phyloP scores from a whole-genome alignment of 1,139 yeast genomes.

The Nadsonia commutata region DNA sequence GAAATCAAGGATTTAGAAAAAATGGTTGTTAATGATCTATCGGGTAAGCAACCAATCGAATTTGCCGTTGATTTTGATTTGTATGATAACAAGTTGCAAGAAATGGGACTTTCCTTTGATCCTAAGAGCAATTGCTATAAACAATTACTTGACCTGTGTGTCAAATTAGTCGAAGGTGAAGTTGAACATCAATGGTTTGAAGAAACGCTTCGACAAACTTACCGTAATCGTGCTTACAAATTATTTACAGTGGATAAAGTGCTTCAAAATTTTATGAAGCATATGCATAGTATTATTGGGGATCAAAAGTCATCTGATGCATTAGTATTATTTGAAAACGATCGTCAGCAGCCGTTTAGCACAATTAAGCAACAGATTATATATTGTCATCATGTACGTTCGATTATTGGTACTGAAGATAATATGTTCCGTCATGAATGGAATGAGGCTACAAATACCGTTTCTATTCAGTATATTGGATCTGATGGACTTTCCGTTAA shows the following conservation, averaged over 20 bases:
- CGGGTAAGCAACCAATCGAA: slow-evolving; percentile 44
- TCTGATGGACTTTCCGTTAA: slow-evolving; percentile 10
- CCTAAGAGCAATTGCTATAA: slow-evolving; percentile 56
- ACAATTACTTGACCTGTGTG: slow-evolving; percentile 62
- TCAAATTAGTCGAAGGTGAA: slow-evolving; percentile 73
- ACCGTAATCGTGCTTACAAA: slow-evolving; percentile 83
- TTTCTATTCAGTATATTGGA: slow-evolving; percentile 74
- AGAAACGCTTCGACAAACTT: slow-evolving; percentile 89
- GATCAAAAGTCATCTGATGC: slow-evolving; percentile 78
- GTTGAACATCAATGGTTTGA: slow-evolving; percentile 93
- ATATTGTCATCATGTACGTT: slow-evolving; percentile 77
- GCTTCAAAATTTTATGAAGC: slow-evolving; percentile 78
- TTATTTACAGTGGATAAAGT: slow-evolving; percentile 89
- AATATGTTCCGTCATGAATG: slow-evolving; percentile 81
- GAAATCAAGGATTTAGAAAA: slow-evolving; percentile 61
- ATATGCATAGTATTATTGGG: slow-evolving; percentile 63
- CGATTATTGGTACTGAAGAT: slow-evolving; percentile 70
- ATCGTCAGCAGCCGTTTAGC: slow-evolving; percentile 38
- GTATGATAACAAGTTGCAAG: slow-evolving; percentile 67
- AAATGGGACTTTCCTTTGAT: slow-evolving; percentile 58
- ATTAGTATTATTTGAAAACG: slow-evolving; percentile 66
- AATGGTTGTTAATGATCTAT: slow-evolving; percentile 56
- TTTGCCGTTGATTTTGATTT: slow-evolving; percentile 84
- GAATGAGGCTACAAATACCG: slow-evolving; percentile 37
- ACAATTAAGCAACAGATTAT: slow-evolving; percentile 79